These are phyloP conservation scores for Dactylellina drechsleri DNA, from an alignment of 2,329 filamentous ascomycete species.

Conservation along the genomic window DNA sequence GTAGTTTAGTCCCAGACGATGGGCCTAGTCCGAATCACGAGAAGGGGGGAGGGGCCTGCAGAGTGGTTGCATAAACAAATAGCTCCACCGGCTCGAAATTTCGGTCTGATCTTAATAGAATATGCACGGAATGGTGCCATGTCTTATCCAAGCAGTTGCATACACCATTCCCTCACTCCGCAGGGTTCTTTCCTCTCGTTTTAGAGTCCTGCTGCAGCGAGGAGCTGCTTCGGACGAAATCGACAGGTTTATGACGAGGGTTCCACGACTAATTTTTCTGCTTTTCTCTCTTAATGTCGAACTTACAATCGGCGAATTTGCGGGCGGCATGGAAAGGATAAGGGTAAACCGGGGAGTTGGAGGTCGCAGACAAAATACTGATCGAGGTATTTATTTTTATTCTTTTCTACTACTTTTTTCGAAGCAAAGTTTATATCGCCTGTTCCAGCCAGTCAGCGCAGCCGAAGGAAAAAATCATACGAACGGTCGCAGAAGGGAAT, in stretches of 20 bases:
- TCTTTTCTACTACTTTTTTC: background rate
- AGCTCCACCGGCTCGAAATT: no score
- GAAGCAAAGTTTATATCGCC: constrained; percentile 46
- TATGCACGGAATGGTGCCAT: constrained; percentile 12
- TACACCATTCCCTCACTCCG: constrained; percentile 25
- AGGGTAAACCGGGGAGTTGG: constrained; percentile 12
- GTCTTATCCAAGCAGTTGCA: constrained; percentile 24
- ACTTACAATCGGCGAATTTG: constrained; percentile 53
- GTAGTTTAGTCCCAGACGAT: no score
- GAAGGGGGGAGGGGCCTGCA: no score
- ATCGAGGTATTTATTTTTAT: constrained; percentile 15
- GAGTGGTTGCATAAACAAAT: no score
- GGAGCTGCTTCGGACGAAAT: constrained; percentile 10
- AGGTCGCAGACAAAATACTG: constrained; percentile 29
- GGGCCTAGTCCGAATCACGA: no score
- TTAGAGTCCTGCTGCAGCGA: constrained; percentile 16
- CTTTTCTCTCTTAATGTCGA: background rate
- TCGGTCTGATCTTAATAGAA: constrained; percentile 30
- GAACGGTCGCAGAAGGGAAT: constrained; percentile 23
- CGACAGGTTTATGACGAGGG: constrained; percentile 3
- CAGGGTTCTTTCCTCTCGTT: background rate
- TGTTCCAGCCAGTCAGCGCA: constrained; percentile 25
- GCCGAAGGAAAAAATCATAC: constrained; percentile 39
- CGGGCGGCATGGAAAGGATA: constrained; percentile 48
- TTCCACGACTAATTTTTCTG: background rate